A percentile compares a stretch with the other conserved stretches of the same genome.
These are phyloP conservation scores for Kalmanozyma brasiliensis DNA, from an alignment of 1,284 basidiomycete species.

Conservation along the genomic window DNA sequence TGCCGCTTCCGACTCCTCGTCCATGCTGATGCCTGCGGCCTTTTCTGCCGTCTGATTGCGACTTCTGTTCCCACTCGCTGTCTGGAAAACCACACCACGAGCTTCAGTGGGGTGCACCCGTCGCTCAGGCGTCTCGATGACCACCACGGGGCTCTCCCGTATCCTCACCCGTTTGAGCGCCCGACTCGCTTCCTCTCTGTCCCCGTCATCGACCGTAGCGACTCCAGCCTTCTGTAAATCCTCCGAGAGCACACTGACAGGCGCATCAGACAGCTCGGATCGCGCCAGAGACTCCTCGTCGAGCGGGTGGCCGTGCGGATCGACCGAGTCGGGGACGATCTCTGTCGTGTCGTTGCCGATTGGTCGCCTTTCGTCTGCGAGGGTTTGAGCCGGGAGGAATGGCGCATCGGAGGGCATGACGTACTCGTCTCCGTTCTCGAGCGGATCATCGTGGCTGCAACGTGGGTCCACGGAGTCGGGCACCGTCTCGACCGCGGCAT, in stretches of 20 bases:
- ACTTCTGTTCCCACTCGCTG: not conserved
- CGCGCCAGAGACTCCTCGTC: too few species aligned
- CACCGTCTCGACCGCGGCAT: not conserved
- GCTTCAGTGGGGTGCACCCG: not conserved
- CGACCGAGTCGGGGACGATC: too few species aligned
- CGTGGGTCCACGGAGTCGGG: constrained; percentile 24
- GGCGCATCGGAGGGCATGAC: constrained; percentile 4
- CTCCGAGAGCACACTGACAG: constrained; percentile 8
- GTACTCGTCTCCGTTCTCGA: constrained; percentile 11
- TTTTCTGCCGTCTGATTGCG: too few species aligned
- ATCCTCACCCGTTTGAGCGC: constrained; percentile 27
- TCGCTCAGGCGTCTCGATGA: constrained; percentile 29
- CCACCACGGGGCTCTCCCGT: constrained; percentile 17
- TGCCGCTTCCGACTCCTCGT: not conserved
- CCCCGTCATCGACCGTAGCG: not conserved
- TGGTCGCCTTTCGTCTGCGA: too few species aligned
- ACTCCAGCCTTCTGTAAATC: constrained; percentile 9
- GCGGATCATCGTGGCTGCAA: not conserved
- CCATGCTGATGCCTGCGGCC: not conserved
- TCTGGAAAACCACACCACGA: too few species aligned
- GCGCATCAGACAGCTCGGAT: too few species aligned
- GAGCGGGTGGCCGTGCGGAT: too few species aligned
- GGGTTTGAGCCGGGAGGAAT: too few species aligned
- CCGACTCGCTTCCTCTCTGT: not conserved
- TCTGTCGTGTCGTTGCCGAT: too few species aligned